These are phyloP conservation scores for Aspergillus quadricinctus DNA, from an alignment of 2,329 filamentous ascomycete genomes.

Conservation along the genomic window DNA sequence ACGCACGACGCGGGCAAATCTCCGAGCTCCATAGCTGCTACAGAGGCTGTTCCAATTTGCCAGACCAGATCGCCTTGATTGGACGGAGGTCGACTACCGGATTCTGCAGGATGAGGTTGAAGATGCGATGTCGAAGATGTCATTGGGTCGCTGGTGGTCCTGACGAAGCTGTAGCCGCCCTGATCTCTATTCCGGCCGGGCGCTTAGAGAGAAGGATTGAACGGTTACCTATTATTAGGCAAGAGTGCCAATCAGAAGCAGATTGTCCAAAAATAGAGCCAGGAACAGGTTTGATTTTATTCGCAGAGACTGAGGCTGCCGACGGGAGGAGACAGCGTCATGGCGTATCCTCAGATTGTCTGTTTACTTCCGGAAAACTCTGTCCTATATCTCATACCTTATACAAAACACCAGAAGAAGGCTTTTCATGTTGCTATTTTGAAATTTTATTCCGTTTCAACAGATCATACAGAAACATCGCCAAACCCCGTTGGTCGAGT, in stretches of 20 bases:
- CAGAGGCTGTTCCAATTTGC: constrained; percentile 4
- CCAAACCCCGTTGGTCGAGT: neutral
- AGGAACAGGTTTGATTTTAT: neutral
- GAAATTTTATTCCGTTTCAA: neutral
- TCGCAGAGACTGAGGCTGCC: neutral
- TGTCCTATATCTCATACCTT: neutral
- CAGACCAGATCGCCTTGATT: constrained; percentile 4
- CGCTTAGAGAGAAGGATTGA: neutral
- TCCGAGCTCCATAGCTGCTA: constrained; percentile 6
- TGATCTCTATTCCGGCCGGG: neutral
- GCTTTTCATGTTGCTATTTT: neutral
- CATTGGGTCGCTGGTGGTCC: constrained; percentile 12
- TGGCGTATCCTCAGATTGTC: too few species aligned
- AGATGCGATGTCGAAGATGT: constrained; percentile 1
- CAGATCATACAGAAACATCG: neutral
- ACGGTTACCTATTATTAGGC: neutral
- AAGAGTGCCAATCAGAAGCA: neutral
- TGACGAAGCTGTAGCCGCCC: constrained; percentile 14
- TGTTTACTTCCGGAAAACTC: neutral
- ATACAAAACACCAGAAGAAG: neutral
- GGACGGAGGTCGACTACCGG: constrained; percentile 3
- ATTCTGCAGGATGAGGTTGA: constrained; percentile 8
- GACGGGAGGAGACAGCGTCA: too few species aligned
- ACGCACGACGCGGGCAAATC: constrained; percentile 13
- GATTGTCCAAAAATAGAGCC: neutral